Percentiles rank a stretch among this genome's conserved stretches.
Conservation (phyloP, 139 green algal species). For the Eudorina sp. region DNA sequence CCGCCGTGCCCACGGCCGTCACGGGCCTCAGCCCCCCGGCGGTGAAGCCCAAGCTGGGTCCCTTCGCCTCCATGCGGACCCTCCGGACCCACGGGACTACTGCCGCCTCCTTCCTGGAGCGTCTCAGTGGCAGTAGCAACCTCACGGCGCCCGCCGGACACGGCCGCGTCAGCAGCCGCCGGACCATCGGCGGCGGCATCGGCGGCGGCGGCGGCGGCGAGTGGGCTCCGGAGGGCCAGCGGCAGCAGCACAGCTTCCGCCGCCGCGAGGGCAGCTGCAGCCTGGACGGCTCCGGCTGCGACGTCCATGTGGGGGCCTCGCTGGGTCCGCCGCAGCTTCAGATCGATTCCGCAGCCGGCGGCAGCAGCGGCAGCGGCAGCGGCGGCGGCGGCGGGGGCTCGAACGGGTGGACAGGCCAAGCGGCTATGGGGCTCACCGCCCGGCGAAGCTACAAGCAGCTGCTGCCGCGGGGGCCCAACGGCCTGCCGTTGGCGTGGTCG, state of each 20-base stretch:
- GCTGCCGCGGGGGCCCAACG: constrained; percentile 13
- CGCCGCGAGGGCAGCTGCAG: background rate
- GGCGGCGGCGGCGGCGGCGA: background rate
- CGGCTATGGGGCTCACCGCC: background rate
- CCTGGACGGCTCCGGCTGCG: background rate
- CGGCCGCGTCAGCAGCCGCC: background rate
- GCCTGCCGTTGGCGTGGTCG: constrained; percentile 16
- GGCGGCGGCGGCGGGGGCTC: background rate
- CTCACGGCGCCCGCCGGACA: background rate
- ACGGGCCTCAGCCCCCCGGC: background rate
- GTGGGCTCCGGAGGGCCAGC: background rate
- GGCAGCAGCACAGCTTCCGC: background rate
- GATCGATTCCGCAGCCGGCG: background rate
- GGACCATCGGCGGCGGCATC: background rate
- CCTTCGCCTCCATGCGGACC: background rate
- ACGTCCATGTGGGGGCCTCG: too few relatives aligned
- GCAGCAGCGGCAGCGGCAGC: background rate
- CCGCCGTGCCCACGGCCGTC: background rate
- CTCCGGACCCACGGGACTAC: background rate
- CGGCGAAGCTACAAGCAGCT: background rate
- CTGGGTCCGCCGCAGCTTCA: too few relatives aligned
- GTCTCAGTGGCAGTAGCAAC: background rate
- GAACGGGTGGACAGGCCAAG: background rate
- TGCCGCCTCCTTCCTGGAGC: constrained; percentile 14
- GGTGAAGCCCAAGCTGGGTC: background rate